Evolutionary conservation across 2,329 filamentous ascomycete species (phyloP).

Genomic region (Hymenoscyphus fraxineus): DNA sequence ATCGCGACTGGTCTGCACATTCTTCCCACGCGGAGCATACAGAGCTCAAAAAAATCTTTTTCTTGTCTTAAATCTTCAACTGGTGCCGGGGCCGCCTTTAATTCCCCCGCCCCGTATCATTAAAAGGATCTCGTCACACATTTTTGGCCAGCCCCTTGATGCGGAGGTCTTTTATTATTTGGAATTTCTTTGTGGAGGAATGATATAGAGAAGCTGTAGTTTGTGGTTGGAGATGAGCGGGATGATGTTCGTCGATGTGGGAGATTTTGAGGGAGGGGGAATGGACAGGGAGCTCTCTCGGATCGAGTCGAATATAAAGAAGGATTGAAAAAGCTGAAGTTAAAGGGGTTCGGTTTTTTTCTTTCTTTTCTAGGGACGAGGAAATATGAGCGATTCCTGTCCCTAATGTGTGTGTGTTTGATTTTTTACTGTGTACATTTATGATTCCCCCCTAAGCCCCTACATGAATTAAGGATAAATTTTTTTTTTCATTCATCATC

Average conservation of each 20-base stretch:
- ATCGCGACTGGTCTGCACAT: constrained; percentile 15
- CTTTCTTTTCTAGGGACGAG: background rate
- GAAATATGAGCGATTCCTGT: too few species aligned
- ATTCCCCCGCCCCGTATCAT: constrained; percentile 30
- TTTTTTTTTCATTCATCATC: constrained; percentile 1
- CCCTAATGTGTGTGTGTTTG: background rate
- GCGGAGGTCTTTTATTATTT: constrained; percentile 26
- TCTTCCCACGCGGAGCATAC: constrained; percentile 21
- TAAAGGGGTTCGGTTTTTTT: background rate
- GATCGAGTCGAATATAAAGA: background rate
- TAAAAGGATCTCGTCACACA: constrained; percentile 21
- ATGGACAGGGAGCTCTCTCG: background rate
- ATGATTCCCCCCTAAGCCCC: constrained; percentile 18
- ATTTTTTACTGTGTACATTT: constrained; percentile 26
- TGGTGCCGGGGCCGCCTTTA: constrained; percentile 31
- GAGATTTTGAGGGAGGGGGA: background rate
- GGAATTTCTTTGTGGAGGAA: constrained; percentile 14
- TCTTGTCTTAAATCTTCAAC: constrained; percentile 28
- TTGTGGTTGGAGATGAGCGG: constrained; percentile 12
- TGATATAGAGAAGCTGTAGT: constrained; percentile 16
- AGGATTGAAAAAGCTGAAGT: background rate
- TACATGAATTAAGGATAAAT: constrained; percentile 20
- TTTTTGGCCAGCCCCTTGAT: constrained; percentile 30
- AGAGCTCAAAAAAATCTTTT: constrained; percentile 23
- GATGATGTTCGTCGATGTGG: background rate